A percentile compares a stretch with the other conserved stretches of the same genome.
These are phyloP conservation scores for Alternaria viburni DNA, from an alignment of 2,329 filamentous ascomycete species.

Conservation along the genomic window DNA sequence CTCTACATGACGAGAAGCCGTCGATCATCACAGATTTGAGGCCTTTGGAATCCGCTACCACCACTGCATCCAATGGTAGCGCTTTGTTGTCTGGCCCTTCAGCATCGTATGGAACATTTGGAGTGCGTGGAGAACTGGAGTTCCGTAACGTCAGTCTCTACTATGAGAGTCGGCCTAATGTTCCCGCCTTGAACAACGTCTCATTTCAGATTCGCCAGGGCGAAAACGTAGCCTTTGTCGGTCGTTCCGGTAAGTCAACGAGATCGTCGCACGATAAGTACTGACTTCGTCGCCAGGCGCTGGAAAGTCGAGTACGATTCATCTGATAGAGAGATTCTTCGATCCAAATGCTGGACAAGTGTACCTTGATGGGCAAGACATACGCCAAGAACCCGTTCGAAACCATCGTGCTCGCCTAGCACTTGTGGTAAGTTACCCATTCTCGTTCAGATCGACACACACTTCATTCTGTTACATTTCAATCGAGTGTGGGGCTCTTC, in stretches of 20 bases:
- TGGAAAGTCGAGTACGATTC: conserved; percentile 54
- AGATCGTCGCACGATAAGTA: not conserved
- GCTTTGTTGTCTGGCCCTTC: conserved; percentile 21
- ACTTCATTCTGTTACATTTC: not conserved
- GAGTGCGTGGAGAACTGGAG: conserved; percentile 39
- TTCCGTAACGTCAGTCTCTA: conserved; percentile 43
- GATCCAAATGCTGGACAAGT: conserved; percentile 50
- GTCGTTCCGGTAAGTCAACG: conserved; percentile 42
- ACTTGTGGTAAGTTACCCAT: conserved; percentile 43
- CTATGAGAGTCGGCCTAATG: conserved; percentile 40
- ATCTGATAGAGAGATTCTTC: conserved; percentile 56
- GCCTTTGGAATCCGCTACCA: not conserved
- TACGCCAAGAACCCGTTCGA: conserved; percentile 47
- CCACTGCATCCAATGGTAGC: not conserved
- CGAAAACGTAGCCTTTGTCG: conserved; percentile 51
- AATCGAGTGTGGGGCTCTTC: not conserved
- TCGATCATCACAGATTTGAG: conserved; percentile 42
- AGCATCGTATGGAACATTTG: conserved; percentile 25
- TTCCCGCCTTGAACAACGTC: conserved; percentile 46
- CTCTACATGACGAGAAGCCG: conserved; percentile 49
- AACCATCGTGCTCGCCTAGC: conserved; percentile 49
- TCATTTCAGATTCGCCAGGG: conserved; percentile 48
- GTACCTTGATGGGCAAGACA: conserved; percentile 51
- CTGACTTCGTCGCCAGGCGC: conserved; percentile 33
- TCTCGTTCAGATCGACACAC: not conserved